A percentile compares a stretch with the other conserved stretches of the same genome.
Evolutionary conservation across 805 yeast species (phyloP).

Genomic region (Wickerhamomyces ciferrii): DNA sequence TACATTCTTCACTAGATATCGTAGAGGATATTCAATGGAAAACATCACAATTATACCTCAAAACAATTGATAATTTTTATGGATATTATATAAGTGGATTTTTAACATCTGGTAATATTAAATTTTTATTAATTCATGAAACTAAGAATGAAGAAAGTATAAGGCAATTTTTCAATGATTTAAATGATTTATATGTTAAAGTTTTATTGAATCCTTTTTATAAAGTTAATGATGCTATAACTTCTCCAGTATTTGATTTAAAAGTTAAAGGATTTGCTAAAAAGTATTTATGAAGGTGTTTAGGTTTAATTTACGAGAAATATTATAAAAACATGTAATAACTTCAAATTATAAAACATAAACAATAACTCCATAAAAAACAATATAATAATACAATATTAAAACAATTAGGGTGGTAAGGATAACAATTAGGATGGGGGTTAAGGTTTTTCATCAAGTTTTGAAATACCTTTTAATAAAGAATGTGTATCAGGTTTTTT

Average conservation of each 20-base stretch:
- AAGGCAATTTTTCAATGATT: slow-evolving; percentile 77
- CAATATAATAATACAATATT: not conserved
- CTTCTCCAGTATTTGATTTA: slow-evolving; percentile 69
- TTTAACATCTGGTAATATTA: slow-evolving; percentile 83
- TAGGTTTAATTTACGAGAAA: not conserved
- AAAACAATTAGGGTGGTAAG: no score
- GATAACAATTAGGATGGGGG: not conserved
- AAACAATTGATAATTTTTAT: slow-evolving; percentile 80
- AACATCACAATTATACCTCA: slow-evolving; percentile 60
- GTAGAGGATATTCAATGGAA: slow-evolving; percentile 89
- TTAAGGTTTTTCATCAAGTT: slow-evolving; percentile 19
- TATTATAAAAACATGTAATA: no score
- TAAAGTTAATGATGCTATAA: slow-evolving; percentile 66
- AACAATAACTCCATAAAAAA: no score
- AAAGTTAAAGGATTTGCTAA: slow-evolving; percentile 67
- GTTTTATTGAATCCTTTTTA: slow-evolving; percentile 85
- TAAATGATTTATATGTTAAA: slow-evolving; percentile 85
- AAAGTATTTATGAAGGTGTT: slow-evolving; percentile 50
- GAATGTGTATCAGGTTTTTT: slow-evolving; percentile 25
- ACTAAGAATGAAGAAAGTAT: slow-evolving; percentile 61
- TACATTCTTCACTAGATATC: slow-evolving; percentile 87
- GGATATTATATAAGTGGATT: slow-evolving; percentile 80
- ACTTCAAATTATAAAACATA: no score
- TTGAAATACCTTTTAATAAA: slow-evolving; percentile 29
- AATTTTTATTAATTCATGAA: slow-evolving; percentile 69